Base-by-base conservation (phyloP, 148 eudicot species). In the Fagopyrum homotropicum region DNA sequence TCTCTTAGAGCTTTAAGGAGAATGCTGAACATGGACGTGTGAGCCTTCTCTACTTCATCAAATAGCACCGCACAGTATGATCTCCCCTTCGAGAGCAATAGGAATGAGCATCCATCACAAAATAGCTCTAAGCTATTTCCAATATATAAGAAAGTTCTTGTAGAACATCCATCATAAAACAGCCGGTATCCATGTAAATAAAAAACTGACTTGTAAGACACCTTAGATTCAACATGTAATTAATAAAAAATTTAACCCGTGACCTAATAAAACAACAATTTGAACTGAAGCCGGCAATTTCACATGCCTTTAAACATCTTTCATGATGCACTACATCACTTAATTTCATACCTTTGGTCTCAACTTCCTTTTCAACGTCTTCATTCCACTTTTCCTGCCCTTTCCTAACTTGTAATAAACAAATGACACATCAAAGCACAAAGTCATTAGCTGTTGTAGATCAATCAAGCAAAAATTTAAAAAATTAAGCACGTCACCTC, bases 371-470 rank as follows among this genome's bases (percentile, higher is more conserved):
- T n/a, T 66, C 57, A 54, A 75, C 76, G 55, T 59, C 79, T 17
- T 19, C 75, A 70, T 59, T 56, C 80, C 79, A 72, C 71, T 79
- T 80, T 75, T 76, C 72, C 72, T 84, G 79, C 87, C 82, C 75
- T 70, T 84, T 79, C 29, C 60, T 76, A 69, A 64, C n/a, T 79
- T 79, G 75, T 44, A 77, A 60, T 9, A 49, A 71, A 45, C 57
- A 75, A 60, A 9, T 9, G 16, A 56, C 12, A 73, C 5, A 73
- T 75, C 30, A 79, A 35, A 50, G 63, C 22, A 46, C 75, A 50
- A 17, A 43, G 4, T 11, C 29, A n/a, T 9, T 6, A 56, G 54
- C 61, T 46, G 72, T 55, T 57, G 47, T 57, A 40, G 29, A 40
- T 45, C 19, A 29, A 5, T 30, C 29, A 71, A 12, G 26, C 69